Conservation (phyloP, 768 basidiomycete genomes). For the Leccinum fibrillosum region DNA sequence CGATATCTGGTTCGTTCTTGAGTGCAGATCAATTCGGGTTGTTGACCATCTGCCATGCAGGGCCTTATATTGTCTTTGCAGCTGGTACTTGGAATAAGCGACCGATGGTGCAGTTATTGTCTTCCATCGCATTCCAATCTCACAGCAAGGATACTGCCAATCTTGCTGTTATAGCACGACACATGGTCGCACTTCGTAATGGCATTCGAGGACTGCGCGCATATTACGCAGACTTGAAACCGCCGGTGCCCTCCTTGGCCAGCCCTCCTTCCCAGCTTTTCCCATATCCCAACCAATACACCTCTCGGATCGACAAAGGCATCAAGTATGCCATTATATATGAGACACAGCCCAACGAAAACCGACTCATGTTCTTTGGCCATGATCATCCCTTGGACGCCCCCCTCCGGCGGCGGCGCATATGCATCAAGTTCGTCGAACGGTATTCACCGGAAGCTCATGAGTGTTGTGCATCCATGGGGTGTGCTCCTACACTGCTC, state of each 20-base stretch:
- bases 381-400: not conserved
- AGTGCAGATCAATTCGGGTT: no score
- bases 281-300: conserved; percentile 8
- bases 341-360: not conserved
- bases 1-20: conserved; percentile 17
- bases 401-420: not conserved
- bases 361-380: conserved; percentile 13
- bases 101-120: no score
- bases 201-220: conserved; percentile 1
- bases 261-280: not conserved
- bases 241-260: not conserved
- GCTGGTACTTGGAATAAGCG: no score
- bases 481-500: conserved; percentile 25
- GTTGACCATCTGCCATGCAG: no score
- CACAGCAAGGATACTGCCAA: no score
- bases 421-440: conserved; percentile 31
- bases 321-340: not conserved
- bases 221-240: conserved; percentile 18
- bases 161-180: no score
- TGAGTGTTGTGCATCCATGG: conserved; percentile 13
- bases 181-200: no score
- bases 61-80: no score
- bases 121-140: no score
- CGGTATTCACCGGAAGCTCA: conserved; percentile 29
- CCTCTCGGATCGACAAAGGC: conserved; percentile 9